A percentile compares a stretch with the other conserved stretches of the same genome.
These are phyloP conservation scores for Globisporangium paroecandrum DNA, from an alignment of 352 stramenopile species.

Conservation along the genomic window DNA sequence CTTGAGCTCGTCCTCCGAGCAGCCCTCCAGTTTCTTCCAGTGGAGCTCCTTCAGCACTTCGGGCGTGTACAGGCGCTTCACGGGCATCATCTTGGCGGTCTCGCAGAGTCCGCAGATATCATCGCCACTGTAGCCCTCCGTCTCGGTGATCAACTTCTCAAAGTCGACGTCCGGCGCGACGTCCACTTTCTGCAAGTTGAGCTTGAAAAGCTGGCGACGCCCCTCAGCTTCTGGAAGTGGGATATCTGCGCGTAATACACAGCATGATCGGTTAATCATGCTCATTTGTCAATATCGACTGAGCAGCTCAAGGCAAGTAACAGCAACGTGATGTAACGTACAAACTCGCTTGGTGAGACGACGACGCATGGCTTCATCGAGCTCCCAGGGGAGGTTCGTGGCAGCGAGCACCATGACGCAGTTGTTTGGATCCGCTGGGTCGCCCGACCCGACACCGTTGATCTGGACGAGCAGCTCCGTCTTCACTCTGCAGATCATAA, in stretches of 20 bases:
- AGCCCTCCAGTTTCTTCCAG: slow-evolving; percentile 52
- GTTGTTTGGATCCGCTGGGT: slow-evolving; percentile 25
- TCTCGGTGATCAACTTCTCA: slow-evolving; percentile 63
- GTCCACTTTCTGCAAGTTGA: slow-evolving; percentile 78
- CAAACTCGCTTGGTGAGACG: slow-evolving; percentile 96
- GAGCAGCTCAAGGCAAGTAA: not conserved
- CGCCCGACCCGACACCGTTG: slow-evolving; percentile 80
- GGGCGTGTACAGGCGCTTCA: slow-evolving; percentile 74
- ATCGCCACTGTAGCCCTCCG: slow-evolving; percentile 61
- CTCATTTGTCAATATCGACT: not conserved
- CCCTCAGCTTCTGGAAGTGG: slow-evolving; percentile 51
- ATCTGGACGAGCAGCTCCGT: slow-evolving; percentile 98
- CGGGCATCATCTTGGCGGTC: slow-evolving; percentile 77
- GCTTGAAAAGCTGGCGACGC: slow-evolving; percentile 64
- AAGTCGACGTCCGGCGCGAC: slow-evolving; percentile 74
- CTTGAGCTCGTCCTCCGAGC: slow-evolving; percentile 49
- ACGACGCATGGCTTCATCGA: slow-evolving; percentile 94
- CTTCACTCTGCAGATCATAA: slow-evolving; percentile 81
- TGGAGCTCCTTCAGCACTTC: slow-evolving; percentile 59
- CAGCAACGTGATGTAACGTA: slow-evolving; percentile 9
- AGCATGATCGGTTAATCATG: not conserved
- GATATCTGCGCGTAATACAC: slow-evolving; percentile 28
- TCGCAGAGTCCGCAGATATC: slow-evolving; percentile 62
- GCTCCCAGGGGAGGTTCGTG: slow-evolving; percentile 96
- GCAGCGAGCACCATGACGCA: slow-evolving; percentile 92